phyloP scores from a whole-genome alignment of 2,329 filamentous ascomycete species.

The Beauveria medogensis region DNA sequence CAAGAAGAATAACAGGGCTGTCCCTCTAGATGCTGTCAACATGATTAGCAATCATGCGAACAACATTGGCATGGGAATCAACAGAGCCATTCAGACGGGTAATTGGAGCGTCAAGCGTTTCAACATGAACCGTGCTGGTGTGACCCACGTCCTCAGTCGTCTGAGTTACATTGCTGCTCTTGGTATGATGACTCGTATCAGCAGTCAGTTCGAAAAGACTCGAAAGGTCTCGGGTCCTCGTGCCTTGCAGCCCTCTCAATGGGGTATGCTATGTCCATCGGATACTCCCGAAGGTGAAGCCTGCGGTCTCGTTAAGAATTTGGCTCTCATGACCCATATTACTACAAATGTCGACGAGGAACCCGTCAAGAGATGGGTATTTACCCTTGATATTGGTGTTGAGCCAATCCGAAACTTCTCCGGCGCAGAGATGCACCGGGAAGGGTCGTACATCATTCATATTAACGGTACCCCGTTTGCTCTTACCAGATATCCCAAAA shows the following conservation, averaged over 20 bases:
- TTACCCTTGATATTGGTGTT: conserved; percentile 77
- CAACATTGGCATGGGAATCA: conserved; percentile 86
- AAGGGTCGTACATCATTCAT: conserved; percentile 82
- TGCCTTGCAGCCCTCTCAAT: conserved; percentile 93
- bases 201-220: conserved; percentile 97
- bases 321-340: conserved; percentile 98
- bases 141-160: conserved; percentile 91
- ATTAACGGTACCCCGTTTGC: conserved; percentile 94
- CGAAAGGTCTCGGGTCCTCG: conserved; percentile 92
- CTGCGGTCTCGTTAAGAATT: conserved; percentile 94
- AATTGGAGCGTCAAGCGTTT: conserved; percentile 99
- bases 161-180: conserved; percentile 94
- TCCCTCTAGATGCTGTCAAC: conserved; percentile 78
- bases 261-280: conserved; percentile 94
- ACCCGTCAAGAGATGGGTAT: conserved; percentile 79
- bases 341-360: conserved; percentile 93
- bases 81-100: conserved; percentile 90
- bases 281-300: conserved; percentile 98
- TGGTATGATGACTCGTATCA: conserved; percentile 99
- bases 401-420: conserved; percentile 61
- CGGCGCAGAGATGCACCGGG: conserved; percentile 78
- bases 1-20: conserved; percentile 84
- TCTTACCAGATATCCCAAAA: conserved; percentile 75
- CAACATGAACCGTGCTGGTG: conserved; percentile 94
- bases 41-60: conserved; percentile 79